These are phyloP conservation scores for Solanum infundibuliforme DNA, from an alignment of 257 asterid species.

Conservation along the genomic window DNA sequence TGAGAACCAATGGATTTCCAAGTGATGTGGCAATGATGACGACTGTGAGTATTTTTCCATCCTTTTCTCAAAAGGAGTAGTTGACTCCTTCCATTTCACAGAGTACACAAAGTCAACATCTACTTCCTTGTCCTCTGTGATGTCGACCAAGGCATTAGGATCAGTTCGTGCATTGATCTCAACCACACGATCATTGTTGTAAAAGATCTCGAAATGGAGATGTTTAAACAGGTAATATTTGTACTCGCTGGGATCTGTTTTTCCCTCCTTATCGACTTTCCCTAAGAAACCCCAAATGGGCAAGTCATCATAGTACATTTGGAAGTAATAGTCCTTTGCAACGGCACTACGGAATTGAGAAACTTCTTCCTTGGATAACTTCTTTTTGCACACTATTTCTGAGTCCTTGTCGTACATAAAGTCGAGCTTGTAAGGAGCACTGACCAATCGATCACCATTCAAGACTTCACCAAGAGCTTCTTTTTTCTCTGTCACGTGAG, in stretches of 20 bases:
- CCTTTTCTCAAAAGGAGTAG: constrained; percentile 41
- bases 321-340: constrained; percentile 45
- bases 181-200: constrained; percentile 33
- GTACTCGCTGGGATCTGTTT: constrained; percentile 35
- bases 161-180: constrained; percentile 45
- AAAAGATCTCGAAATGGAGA: constrained; percentile 34
- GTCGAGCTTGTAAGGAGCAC: constrained; percentile 41
- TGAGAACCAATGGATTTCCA: constrained; percentile 57
- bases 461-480: constrained; percentile 47
- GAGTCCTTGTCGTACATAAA: constrained; percentile 38
- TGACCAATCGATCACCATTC: constrained; percentile 44
- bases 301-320: constrained; percentile 35
- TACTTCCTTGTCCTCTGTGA: constrained; percentile 38
- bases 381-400: constrained; percentile 33
- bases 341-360: constrained; percentile 38
- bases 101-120: constrained; percentile 41
- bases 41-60: constrained; percentile 49
- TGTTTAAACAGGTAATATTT: constrained; percentile 35
- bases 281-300: constrained; percentile 59
- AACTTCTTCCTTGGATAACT: constrained; percentile 32
- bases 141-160: constrained; percentile 37
- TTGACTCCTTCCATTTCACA: constrained; percentile 47
- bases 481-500: constrained; percentile 27
- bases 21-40: constrained; percentile 41
- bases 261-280: constrained; percentile 41